Percentiles rank a stretch among this genome's conserved stretches.
phyloP scores from a whole-genome alignment of 305 asterid species.

The Fraxinus floribunda region DNA sequence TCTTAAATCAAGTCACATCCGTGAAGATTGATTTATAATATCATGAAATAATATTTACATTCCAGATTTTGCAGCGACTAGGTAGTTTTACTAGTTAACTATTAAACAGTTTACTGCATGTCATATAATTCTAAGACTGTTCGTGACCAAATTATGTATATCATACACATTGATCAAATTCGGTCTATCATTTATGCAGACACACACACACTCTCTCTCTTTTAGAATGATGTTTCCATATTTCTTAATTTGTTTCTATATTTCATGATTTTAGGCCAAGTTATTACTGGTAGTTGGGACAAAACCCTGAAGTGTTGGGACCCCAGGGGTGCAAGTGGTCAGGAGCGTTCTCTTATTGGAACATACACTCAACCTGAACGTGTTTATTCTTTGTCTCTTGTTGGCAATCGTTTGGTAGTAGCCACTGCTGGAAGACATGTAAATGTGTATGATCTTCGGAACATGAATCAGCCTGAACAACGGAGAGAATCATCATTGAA shows the following conservation, averaged over 20 bases:
- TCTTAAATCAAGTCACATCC: not conserved
- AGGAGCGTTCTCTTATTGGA: slow-evolving; percentile 81
- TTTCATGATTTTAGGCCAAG: slow-evolving; percentile 64
- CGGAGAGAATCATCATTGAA: slow-evolving; percentile 92
- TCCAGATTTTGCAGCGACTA: not conserved
- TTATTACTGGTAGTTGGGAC: slow-evolving; percentile 98
- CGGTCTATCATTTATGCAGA: not conserved
- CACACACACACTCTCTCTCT: not conserved
- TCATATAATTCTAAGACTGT: not conserved
- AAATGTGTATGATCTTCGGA: slow-evolving; percentile 81
- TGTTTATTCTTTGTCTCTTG: slow-evolving; percentile 82
- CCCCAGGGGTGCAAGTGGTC: slow-evolving; percentile 96
- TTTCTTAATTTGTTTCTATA: slow-evolving; percentile 10
- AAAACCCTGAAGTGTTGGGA: slow-evolving; percentile 96
- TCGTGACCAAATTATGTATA: not conserved
- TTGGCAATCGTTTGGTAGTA: slow-evolving; percentile 83
- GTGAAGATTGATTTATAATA: not conserved
- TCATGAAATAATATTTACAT: not conserved
- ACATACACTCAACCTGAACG: slow-evolving; percentile 92
- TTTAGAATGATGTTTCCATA: not conserved
- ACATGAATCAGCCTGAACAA: slow-evolving; percentile 95
- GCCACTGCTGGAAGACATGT: slow-evolving; percentile 99
- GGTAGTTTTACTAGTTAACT: not conserved
- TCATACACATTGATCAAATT: not conserved
- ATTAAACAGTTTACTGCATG: not conserved